phyloP scores from a whole-genome alignment of 2,329 filamentous ascomycete species.

The Dactylellina sp. region DNA sequence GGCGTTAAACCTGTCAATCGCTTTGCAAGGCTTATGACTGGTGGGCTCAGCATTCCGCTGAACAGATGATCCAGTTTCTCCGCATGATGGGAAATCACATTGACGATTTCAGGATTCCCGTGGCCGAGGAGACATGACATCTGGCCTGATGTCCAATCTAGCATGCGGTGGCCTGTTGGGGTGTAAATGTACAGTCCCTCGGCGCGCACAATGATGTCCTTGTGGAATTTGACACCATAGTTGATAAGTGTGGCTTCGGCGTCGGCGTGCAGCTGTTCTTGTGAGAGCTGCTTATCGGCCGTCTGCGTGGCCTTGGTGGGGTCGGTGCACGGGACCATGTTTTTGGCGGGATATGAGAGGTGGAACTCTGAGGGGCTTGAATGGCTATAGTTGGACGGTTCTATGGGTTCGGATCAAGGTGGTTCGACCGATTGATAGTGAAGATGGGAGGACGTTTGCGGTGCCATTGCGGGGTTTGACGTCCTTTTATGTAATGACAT shows the following conservation, averaged over 20 bases:
- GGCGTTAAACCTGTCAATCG: constrained; percentile 68
- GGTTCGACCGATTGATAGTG: constrained; percentile 6
- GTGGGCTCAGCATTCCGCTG: constrained; percentile 71
- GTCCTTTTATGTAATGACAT: constrained; percentile 35
- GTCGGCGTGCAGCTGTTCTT: constrained; percentile 61
- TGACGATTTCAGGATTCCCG: constrained; percentile 71
- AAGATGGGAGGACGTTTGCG: constrained; percentile 58
- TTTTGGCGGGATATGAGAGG: neutral
- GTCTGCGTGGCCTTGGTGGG: constrained; percentile 15
- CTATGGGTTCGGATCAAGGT: neutral
- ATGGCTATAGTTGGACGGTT: neutral
- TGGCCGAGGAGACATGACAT: constrained; percentile 73
- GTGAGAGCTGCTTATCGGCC: constrained; percentile 17
- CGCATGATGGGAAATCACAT: constrained; percentile 68
- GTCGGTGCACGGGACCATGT: constrained; percentile 51
- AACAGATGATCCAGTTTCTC: constrained; percentile 71
- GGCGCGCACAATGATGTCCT: constrained; percentile 65
- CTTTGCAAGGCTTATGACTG: constrained; percentile 70
- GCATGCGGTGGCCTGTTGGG: constrained; percentile 65
- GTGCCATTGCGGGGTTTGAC: constrained; percentile 12
- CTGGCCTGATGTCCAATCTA: constrained; percentile 73
- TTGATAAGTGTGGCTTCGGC: constrained; percentile 65
- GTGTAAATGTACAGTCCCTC: constrained; percentile 67
- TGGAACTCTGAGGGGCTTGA: neutral
- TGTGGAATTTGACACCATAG: constrained; percentile 65